phyloP scores from a whole-genome alignment of 2,329 filamentous ascomycete genomes.

The Gremmenia infestans region DNA sequence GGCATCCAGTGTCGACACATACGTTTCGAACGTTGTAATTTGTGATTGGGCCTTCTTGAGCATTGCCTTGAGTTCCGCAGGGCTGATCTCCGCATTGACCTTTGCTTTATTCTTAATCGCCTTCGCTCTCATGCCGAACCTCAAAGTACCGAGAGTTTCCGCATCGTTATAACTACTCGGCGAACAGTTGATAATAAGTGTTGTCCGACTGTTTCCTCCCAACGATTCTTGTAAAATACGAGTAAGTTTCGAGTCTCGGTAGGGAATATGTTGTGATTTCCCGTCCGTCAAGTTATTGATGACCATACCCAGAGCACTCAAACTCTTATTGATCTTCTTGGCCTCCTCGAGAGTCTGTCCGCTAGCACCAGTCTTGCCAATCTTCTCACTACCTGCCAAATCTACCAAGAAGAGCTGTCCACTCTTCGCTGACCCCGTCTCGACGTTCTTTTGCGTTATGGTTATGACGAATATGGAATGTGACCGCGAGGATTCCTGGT shows the following conservation, averaged over 20 bases:
- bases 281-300: constrained; percentile 96
- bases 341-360: constrained; percentile 96
- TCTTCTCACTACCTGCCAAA: constrained; percentile 96
- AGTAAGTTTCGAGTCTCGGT: constrained; percentile 96
- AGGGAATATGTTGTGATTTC: constrained; percentile 93
- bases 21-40: constrained; percentile 81
- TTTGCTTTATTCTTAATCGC: constrained; percentile 99
- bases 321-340: constrained; percentile 99
- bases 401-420: constrained; percentile 96
- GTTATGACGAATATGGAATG: constrained; percentile 98
- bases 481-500: constrained; percentile 94
- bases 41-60: constrained; percentile 90
- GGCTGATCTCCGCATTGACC: constrained; percentile 97
- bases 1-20: constrained; percentile 75
- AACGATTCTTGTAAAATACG: constrained; percentile 95
- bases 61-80: constrained; percentile 86
- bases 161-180: constrained; percentile 97
- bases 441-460: constrained; percentile 94
- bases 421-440: constrained; percentile 92
- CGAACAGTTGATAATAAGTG: constrained; percentile 98
- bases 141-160: constrained; percentile 85
- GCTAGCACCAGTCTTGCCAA: constrained; percentile 96
- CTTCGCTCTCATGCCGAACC: constrained; percentile 95
- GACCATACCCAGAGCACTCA: constrained; percentile 97
- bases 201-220: constrained; percentile 97